A percentile compares a stretch with the other conserved stretches of the same genome.
Evolutionary conservation across 2,329 filamentous ascomycete genomes (phyloP).

Genomic region (Mycosphaerella sp.): DNA sequence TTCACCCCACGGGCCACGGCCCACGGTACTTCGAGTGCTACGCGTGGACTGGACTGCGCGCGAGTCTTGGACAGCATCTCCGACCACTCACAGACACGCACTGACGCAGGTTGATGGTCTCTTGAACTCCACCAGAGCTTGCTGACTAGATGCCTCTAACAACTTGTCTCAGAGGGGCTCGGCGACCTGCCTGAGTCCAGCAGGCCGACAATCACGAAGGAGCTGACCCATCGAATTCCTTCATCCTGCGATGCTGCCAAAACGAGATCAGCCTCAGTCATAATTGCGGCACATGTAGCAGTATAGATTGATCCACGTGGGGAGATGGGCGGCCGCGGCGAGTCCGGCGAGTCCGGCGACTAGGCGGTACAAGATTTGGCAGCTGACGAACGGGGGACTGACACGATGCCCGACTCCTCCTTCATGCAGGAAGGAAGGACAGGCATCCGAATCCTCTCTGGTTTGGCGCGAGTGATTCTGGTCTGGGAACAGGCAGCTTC

Average conservation of each 20-base stretch:
- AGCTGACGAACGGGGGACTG: conserved; percentile 10
- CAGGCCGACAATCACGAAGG: background rate
- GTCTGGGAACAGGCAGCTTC: background rate
- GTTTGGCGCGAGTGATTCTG: background rate
- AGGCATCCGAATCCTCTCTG: conserved; percentile 2
- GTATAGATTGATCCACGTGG: background rate
- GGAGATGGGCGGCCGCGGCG: background rate
- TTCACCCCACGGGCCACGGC: too few relatives aligned
- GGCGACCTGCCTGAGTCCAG: too few relatives aligned
- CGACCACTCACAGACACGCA: background rate
- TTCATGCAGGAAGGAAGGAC: conserved; percentile 4
- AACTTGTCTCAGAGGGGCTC: too few relatives aligned
- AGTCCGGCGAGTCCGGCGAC: background rate
- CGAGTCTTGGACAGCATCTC: background rate
- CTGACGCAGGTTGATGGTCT: too few relatives aligned
- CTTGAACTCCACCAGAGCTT: background rate
- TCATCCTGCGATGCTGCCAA: background rate
- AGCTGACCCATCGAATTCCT: background rate
- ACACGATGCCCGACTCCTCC: conserved; percentile 13
- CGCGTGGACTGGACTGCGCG: too few relatives aligned
- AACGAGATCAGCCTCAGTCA: background rate
- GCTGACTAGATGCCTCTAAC: too few relatives aligned
- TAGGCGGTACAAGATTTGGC: conserved; percentile 3
- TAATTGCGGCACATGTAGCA: background rate
- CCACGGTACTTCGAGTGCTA: background rate